Evolutionary conservation across 2,329 filamentous ascomycete species (phyloP).

Genomic region (Arthroderma sp.): DNA sequence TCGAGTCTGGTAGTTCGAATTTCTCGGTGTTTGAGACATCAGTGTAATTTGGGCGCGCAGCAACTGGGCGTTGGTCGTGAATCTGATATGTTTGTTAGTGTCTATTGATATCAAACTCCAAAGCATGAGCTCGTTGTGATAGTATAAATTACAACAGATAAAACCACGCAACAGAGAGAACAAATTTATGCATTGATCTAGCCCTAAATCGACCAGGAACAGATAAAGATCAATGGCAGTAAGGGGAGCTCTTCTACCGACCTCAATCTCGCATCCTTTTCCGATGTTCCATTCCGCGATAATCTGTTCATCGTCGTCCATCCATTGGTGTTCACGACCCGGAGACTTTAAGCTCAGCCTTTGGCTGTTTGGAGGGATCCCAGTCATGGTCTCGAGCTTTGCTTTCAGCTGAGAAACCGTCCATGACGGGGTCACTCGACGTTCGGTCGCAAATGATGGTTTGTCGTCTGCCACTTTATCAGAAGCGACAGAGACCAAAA

Average conservation of each 20-base stretch:
- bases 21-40: slow-evolving; percentile 75
- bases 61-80: slow-evolving; percentile 63
- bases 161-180: no score
- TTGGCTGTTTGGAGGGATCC: slow-evolving; percentile 71
- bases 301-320: slow-evolving; percentile 59
- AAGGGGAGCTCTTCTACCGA: slow-evolving; percentile 16
- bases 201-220: neutral
- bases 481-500: slow-evolving; percentile 28
- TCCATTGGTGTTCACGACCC: slow-evolving; percentile 47
- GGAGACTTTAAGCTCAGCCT: slow-evolving; percentile 58
- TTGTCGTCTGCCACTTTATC: slow-evolving; percentile 11
- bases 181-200: neutral
- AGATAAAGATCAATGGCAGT: neutral
- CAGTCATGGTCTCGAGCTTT: slow-evolving; percentile 86
- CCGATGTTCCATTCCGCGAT: slow-evolving; percentile 40
- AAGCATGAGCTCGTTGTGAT: no score
- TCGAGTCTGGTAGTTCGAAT: slow-evolving; percentile 72
- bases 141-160: no score
- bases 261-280: slow-evolving; percentile 35
- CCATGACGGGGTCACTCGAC: slow-evolving; percentile 87
- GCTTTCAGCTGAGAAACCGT: slow-evolving; percentile 69
- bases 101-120: no score
- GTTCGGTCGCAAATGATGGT: slow-evolving; percentile 56
- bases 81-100: slow-evolving; percentile 43
- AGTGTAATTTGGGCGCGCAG: slow-evolving; percentile 64